Evolutionary conservation across 306 rosid genomes (phyloP).

Genomic region (Quercus parvula): DNA sequence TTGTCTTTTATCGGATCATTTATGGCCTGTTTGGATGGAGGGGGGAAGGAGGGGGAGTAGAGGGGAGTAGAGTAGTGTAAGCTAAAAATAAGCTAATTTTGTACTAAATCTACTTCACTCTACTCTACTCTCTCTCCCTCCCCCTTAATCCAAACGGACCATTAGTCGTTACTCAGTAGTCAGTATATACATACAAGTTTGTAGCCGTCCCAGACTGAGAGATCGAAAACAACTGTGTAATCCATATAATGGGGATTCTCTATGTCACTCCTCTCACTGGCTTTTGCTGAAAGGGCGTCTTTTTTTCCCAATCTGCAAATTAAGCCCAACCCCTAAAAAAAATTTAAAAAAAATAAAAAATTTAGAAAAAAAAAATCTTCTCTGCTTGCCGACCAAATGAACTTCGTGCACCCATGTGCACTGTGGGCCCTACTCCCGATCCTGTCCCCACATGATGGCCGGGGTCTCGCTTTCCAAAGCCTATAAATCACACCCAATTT

Average conservation of each 20-base stretch:
- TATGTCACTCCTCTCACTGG: neutral
- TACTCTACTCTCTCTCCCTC: no score
- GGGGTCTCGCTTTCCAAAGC: slow-evolving; percentile 1
- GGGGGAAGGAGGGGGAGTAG: no score
- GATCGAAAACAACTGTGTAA: neutral
- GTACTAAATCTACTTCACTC: no score
- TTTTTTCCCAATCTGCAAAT: neutral
- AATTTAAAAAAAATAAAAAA: neutral
- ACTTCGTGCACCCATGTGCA: slow-evolving; percentile 24
- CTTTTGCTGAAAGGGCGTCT: neutral
- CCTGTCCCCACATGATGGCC: slow-evolving; percentile 15
- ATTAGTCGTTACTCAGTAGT: neutral
- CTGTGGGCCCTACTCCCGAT: slow-evolving; percentile 10
- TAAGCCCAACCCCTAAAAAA: neutral
- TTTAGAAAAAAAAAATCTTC: neutral
- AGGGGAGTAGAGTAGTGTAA: no score
- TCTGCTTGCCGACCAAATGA: slow-evolving; percentile 24
- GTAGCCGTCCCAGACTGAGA: slow-evolving; percentile 32
- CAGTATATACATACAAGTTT: neutral
- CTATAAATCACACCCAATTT: neutral
- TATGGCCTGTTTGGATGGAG: no score
- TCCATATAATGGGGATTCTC: neutral
- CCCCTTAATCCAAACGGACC: no score
- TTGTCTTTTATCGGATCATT: no score
- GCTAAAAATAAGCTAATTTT: no score